Evolutionary conservation across 768 basidiomycete species (phyloP), one percentile per base, ranked within the genome.

Genomic region (Naganishia randhawae): DNA sequence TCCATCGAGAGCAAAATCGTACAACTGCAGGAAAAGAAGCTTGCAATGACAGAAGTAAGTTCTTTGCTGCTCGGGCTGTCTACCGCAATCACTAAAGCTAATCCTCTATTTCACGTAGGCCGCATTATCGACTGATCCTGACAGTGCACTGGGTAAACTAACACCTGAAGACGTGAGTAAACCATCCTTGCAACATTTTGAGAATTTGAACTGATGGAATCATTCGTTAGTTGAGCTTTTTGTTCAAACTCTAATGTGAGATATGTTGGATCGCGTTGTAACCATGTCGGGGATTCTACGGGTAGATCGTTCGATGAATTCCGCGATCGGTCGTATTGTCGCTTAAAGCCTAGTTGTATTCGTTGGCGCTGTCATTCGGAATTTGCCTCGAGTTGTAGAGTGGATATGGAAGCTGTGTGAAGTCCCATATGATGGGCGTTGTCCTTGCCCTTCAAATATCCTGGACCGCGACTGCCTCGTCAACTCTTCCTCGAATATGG

Each of bases 21-120:
- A 19, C 91, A 95, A 80, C 86, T 95, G n/a, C 93, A 97, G 81
- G 92, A 96, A 80, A 96, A 97, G 83, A 99, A 99, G 79, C 86
- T 88, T 42, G 92, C 92, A 0, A 95, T 96, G 93, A 86, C 94
- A 3, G 88, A 92, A 31, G 75, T 76, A 32, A 69, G 71, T 50
- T n/a, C 3, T n/a, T 11, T 48, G 17, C 4, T 63, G 37, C 39
- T 22, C 51, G 27, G 16, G n/a, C 10, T 0, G 32, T 17, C 32
- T 27, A 16, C 3, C 8, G 19, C 25, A 9, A 16, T 1, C 10
- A 29, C 2, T 5, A 11, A 37, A 39, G 29, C 41, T 42, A 16
- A 50, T 31, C 5, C 22, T 25, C 22, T n/a, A 17, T 14, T 17
- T 2, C 11, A 6, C 19, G 14, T 55, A 74, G 67, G 75, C 73